Percentiles rank a stretch among this genome's conserved stretches.
phyloP scores from a whole-genome alignment of 106 monocot genomes.

The Dioscorea zingiberensis region DNA sequence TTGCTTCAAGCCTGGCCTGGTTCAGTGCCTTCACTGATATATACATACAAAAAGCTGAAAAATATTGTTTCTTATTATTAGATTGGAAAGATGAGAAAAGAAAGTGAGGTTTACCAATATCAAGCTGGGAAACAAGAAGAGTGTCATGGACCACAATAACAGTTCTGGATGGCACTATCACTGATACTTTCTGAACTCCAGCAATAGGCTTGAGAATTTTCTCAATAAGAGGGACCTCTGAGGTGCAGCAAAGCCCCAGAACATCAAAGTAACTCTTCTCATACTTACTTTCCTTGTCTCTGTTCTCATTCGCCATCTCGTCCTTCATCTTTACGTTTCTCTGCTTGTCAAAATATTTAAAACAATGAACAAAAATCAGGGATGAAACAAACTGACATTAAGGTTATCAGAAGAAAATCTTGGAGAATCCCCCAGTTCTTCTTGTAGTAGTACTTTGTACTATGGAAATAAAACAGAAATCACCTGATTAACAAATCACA shows the following conservation, averaged over 20 bases:
- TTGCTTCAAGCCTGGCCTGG: constrained; percentile 82
- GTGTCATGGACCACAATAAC: constrained; percentile 79
- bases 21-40: constrained; percentile 67
- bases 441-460: no score
- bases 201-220: constrained; percentile 53
- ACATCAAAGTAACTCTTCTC: constrained; percentile 96
- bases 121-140: constrained; percentile 44
- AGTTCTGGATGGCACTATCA: constrained; percentile 74
- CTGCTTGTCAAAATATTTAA: neutral
- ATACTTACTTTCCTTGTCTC: neutral
- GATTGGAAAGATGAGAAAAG: neutral
- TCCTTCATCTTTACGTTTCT: neutral
- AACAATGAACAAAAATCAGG: neutral
- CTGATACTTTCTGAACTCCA: constrained; percentile 55
- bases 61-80: neutral
- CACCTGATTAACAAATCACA: no score
- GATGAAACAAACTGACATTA: no score
- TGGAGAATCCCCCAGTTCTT: no score
- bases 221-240: constrained; percentile 75
- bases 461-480: no score
- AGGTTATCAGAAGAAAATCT: no score
- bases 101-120: constrained; percentile 47
- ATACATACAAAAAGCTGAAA: neutral
- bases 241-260: constrained; percentile 81
- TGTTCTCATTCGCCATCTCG: neutral